A percentile compares a stretch with the other conserved stretches of the same genome.
phyloP scores from a whole-genome alignment of 2,329 filamentous ascomycete genomes.

The Hypoxylon sp. region DNA sequence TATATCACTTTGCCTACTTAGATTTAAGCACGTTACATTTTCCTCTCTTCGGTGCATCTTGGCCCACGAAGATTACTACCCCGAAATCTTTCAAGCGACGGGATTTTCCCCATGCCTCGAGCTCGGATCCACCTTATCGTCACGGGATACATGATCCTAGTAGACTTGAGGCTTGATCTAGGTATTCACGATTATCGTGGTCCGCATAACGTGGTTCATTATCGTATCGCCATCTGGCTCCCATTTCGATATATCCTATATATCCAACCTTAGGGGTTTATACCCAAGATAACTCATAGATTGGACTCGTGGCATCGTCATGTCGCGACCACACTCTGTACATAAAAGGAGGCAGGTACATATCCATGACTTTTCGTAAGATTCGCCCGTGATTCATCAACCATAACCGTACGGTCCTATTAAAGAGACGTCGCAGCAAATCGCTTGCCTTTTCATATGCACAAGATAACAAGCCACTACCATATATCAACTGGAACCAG shows the following conservation, averaged over 20 bases:
- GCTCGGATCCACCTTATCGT: background rate
- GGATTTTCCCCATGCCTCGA: background rate
- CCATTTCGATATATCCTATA: background rate
- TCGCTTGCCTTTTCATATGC: background rate
- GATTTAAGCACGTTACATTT: slow-evolving; percentile 30
- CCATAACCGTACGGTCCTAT: background rate
- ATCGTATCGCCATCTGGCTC: background rate
- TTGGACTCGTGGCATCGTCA: too few relatives aligned
- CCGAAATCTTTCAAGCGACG: slow-evolving; percentile 4
- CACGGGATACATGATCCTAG: background rate
- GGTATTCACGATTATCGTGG: background rate
- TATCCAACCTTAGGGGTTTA: too few relatives aligned
- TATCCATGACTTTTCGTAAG: background rate
- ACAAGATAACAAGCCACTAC: slow-evolving; percentile 1
- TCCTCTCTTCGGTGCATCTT: slow-evolving; percentile 23
- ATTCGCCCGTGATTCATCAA: background rate
- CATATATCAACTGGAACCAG: too few relatives aligned
- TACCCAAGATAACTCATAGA: too few relatives aligned
- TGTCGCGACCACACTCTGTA: too few relatives aligned
- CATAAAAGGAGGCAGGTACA: background rate
- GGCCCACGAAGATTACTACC: slow-evolving; percentile 10
- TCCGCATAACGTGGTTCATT: background rate
- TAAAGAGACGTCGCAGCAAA: too few relatives aligned
- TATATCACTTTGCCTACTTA: slow-evolving; percentile 4
- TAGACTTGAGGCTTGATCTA: background rate